A percentile compares a stretch with the other conserved stretches of the same genome.
Evolutionary conservation across 2,329 filamentous ascomycete genomes (phyloP).

Genomic region (Nemania diffusa): DNA sequence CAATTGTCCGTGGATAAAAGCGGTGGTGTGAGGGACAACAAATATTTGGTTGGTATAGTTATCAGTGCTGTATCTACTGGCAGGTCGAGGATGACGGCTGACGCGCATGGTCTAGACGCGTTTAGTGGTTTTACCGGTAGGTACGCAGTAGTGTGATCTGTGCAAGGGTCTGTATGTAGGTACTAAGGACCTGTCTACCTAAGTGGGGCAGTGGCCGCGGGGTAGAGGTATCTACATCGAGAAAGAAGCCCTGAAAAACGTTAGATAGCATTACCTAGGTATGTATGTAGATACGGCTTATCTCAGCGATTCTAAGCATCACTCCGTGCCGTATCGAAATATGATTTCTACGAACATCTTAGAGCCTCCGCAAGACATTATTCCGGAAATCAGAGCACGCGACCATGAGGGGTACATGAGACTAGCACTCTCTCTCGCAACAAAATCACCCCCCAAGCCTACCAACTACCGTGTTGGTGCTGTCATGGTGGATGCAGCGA

Average conservation of each 20-base stretch:
- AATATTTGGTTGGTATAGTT: background rate
- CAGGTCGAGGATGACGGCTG: too few relatives aligned
- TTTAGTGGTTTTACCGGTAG: constrained; percentile 24
- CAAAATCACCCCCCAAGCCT: constrained; percentile 82
- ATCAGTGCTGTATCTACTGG: background rate
- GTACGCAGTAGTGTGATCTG: background rate
- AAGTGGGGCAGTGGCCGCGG: constrained; percentile 16
- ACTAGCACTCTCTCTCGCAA: constrained; percentile 79
- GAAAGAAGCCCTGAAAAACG: background rate
- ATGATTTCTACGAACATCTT: constrained; percentile 29
- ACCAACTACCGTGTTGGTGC: constrained; percentile 96
- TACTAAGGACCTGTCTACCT: too few relatives aligned
- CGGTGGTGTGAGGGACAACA: background rate
- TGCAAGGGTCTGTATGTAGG: background rate
- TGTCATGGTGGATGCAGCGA: constrained; percentile 73
- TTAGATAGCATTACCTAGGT: background rate
- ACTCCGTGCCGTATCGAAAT: too few relatives aligned
- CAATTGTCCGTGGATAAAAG: background rate
- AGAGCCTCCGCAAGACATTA: constrained; percentile 15
- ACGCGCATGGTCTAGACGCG: constrained; percentile 17
- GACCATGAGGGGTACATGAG: constrained; percentile 68
- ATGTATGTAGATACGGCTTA: too few relatives aligned
- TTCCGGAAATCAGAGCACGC: constrained; percentile 47
- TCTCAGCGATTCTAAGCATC: too few relatives aligned
- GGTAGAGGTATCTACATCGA: background rate